A percentile compares a stretch with the other conserved stretches of the same genome.
These are phyloP conservation scores for Sporothrix dimorphospora DNA, from an alignment of 2,329 filamentous ascomycete genomes.

Conservation along the genomic window DNA sequence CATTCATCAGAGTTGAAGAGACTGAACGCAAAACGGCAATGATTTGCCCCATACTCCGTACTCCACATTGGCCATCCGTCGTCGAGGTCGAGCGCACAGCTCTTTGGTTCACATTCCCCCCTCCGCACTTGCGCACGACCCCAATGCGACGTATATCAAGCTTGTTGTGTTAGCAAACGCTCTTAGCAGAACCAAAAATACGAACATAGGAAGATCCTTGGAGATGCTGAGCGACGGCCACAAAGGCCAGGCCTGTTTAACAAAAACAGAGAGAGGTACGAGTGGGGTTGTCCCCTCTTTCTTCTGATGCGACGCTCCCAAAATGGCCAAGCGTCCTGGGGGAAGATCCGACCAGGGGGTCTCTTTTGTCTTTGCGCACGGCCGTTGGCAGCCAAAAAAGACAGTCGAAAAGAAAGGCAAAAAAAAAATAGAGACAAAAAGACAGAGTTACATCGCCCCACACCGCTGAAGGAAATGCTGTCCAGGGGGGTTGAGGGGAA, in stretches of 20 bases:
- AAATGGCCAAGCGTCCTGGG: not conserved
- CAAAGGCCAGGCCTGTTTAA: not conserved
- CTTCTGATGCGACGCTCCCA: slow-evolving; percentile 1
- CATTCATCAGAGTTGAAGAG: not conserved
- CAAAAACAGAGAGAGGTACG: not conserved
- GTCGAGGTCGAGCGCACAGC: not conserved
- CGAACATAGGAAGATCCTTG: not conserved
- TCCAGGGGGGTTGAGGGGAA: not conserved
- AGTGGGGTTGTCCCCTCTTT: not conserved
- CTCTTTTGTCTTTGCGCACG: not conserved
- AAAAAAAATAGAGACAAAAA: not conserved
- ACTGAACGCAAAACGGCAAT: not conserved
- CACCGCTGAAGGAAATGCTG: slow-evolving; percentile 22
- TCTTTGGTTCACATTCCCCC: not conserved
- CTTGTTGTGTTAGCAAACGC: not conserved
- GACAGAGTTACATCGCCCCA: slow-evolving; percentile 11
- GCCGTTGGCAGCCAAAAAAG: not conserved
- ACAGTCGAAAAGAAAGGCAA: not conserved
- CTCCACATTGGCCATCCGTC: not conserved
- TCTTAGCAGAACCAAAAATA: not conserved
- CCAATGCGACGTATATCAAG: slow-evolving; percentile 10
- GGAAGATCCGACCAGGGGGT: not conserved
- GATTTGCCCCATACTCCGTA: not conserved
- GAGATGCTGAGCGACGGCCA: not conserved
- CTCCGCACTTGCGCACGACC: slow-evolving; percentile 18